Base-by-base conservation (phyloP, 257 asterid species). In the Fraxinus quadrangulata region DNA sequence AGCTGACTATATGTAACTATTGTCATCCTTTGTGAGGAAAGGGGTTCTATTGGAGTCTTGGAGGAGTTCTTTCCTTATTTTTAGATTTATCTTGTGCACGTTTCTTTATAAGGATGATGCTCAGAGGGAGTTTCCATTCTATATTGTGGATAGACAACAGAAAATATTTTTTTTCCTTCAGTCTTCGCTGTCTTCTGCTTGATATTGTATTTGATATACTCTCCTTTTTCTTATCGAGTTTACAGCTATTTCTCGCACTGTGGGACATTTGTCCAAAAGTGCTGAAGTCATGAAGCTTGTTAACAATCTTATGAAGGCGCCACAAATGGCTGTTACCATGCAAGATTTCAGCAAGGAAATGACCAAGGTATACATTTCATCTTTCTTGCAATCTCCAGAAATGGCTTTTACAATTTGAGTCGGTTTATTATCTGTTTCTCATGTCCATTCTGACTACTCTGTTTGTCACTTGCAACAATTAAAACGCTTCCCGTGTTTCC, bases 231-330 rank as follows among this genome's bases (percentile, higher is more conserved):
- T 17, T 4, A 54, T 19, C 0, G 59, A 39, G 78, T 87, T 76
- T 77, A 80, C 87, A 94, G 97, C 99, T 66, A 83, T 94, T 85
- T 94, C 98, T 67, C 92, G 98, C 26, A 93, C 99, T 13, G 97
- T 92, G 79, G 98, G 98, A 75, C 99, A 95, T 85, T 75, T 93
- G 81, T 90, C 97, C 5, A 93, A 93, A 87, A 95, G 98, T 84
- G 97, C 99, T 49, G 99, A 95, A 86, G 98, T 95, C 75, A 95
- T 95, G 98, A 93, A 93, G 87, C 86, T 92, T 78, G 97, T 93
- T 78, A 93, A 95, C 82, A 88, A 95, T 86, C 97, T 93, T 34
- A 93, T 95, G 98, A 93, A 91, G 87, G 97, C 98, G 78, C 98
- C 99, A 26, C 89, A 92, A 83, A 86, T 95, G 74, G 98, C 98